Base-by-base conservation (phyloP, 441 rosid species). In the Aquilaria agallochum region DNA sequence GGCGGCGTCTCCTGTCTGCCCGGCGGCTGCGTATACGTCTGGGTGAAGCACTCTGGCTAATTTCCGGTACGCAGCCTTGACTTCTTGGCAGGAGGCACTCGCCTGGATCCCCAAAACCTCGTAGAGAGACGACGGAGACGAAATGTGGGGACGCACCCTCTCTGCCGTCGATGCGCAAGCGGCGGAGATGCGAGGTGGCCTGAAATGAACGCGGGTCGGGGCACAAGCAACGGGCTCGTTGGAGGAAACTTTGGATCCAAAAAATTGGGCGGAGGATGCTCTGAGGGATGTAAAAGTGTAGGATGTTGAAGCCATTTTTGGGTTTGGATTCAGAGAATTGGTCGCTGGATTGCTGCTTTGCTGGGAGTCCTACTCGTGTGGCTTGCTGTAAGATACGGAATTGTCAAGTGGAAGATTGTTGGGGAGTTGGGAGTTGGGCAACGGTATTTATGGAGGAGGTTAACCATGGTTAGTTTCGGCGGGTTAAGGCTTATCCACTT, bases 41-140 rank as follows among this genome's bases (percentile, higher is more conserved):
- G 93, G 93, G 64, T 87, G 93, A 50, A 84, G 57, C 12, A 75
- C 74, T 58, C 93, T 73, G 11, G 90, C 90, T 59, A 87, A 53
- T 68, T 66, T 72, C 70, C 93, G 53, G 66, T 87, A 87, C 11
- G 93, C 90, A n/a, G 83, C 27, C 70, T 84, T 87, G 68, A 87
- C 83, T 58, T 87, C 93, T 66, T 70, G 80, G 56, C 65, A 66
- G 55, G 82, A 63, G 65, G 93, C 93, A 8, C 80, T 86, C 57
- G n/a, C 58, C 64, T 68, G 81, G 56, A 87, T 69, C 60, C 90
- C 90, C 30, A 87, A 68, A 7, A 82, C 80, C 13, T 77, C 83
- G 66, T 87, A 87, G 2, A 84, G 72, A 0, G 93, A 84, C 2
- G 65, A 53, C 0, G 78, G 61, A 0, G 71, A 31, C 6, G 71